Evolutionary conservation across 106 monocot genomes (phyloP).

Genomic region (Acorus gramineus): DNA sequence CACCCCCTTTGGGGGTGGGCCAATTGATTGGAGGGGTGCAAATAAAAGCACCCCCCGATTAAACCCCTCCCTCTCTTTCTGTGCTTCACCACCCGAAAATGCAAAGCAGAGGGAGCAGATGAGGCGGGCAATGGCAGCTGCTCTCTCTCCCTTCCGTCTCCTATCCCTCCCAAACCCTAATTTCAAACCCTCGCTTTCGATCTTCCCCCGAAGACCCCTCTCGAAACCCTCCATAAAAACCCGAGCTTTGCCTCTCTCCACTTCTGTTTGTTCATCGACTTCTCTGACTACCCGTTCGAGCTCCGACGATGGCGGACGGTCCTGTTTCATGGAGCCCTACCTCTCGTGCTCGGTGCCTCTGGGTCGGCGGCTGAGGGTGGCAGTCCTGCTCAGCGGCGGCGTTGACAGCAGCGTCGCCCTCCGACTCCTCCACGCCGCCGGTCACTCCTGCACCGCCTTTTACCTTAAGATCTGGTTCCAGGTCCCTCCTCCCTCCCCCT

Average conservation of each 20-base stretch:
- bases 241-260: not conserved
- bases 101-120: not conserved
- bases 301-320: not conserved
- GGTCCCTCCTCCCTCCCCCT: constrained; percentile 23
- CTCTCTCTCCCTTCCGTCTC: constrained; percentile 6
- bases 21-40: no score
- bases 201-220: not conserved
- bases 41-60: no score
- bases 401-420: constrained; percentile 97
- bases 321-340: constrained; percentile 28
- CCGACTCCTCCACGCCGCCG: constrained; percentile 87
- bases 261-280: not conserved
- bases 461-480: constrained; percentile 99
- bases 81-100: no score
- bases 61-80: no score
- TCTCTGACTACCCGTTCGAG: not conserved
- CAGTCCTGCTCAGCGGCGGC: constrained; percentile 89
- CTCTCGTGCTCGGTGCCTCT: constrained; percentile 58
- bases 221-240: not conserved
- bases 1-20: no score
- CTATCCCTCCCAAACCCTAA: constrained; percentile 7
- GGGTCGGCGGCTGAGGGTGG: constrained; percentile 48
- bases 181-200: not conserved
- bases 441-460: constrained; percentile 87
- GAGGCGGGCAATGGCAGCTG: constrained; percentile 17